Base-by-base conservation (phyloP, 163 green algal genomes). In the Chlorella variabilis region DNA sequence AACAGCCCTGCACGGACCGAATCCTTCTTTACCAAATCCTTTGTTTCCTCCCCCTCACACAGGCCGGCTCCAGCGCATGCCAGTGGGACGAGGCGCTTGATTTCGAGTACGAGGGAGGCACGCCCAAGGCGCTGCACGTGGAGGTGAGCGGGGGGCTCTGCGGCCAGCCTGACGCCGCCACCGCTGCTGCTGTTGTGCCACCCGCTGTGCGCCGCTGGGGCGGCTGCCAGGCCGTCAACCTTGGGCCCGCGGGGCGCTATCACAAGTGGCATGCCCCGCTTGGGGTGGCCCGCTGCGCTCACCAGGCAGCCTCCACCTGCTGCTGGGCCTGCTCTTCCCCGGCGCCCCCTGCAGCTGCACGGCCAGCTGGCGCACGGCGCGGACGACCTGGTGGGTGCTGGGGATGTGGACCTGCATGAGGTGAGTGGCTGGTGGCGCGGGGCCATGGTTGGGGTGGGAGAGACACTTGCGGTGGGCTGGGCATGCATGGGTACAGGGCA, bases 291-390 rank as follows among this genome's bases (percentile, higher is more conserved):
- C 11, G 45, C 45, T 54, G 45, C 45, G 45, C 21, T 9, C 3
- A 38, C 58, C n/a, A 13, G n/a, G 11, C 27, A 15, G 3, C 58
- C 58, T 23, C 33, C 2, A 31, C 27, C 58, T 66, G 3, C 58
- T 66, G 45, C 45, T 23, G 11, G 45, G 45, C 15, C 45, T 54
- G 11, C 45, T 70, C 11, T 34, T 27, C 15, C n/a, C n/a, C n/a
- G n/a, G n/a, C n/a, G n/a, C n/a, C n/a, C n/a, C n/a, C 5, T 38
- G 1, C 73, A 80, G 73, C 54, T 80, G 73, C 73, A 80, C 8
- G 73, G 73, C 27, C 59, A 31, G 73, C 73, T 80, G 39, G 13
- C 51, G 15, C 51, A 33, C 56, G 56, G 36, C 18, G 73, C 27
- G 0, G 73, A 80, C 56, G 56, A 80, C 27, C 73, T 80, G n/a